A percentile compares a stretch with the other conserved stretches of the same genome.
Evolutionary conservation across 2,329 filamentous ascomycete species (phyloP).

Genomic region (Huntiella moniliformis): DNA sequence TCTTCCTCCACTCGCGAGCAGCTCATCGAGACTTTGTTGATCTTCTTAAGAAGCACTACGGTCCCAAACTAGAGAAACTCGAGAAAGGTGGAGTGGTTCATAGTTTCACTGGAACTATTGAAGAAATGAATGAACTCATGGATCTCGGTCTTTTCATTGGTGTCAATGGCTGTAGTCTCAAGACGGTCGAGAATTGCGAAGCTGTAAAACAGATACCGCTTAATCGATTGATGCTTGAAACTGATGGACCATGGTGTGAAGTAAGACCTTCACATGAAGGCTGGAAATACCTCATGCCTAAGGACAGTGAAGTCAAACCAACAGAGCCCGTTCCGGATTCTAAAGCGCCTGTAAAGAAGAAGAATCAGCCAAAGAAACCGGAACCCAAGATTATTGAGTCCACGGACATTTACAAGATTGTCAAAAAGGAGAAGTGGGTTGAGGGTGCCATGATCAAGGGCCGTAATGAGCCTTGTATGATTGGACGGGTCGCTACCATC

Average conservation of each 20-base stretch:
- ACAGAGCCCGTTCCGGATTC: slow-evolving; percentile 1
- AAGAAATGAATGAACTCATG: slow-evolving; percentile 68
- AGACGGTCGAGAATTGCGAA: slow-evolving; percentile 75
- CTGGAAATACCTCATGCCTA: slow-evolving; percentile 41
- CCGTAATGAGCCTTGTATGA: slow-evolving; percentile 79
- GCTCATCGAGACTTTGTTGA: slow-evolving; percentile 69
- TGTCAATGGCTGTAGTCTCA: slow-evolving; percentile 93
- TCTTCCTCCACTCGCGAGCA: slow-evolving; percentile 84
- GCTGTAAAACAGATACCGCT: slow-evolving; percentile 67
- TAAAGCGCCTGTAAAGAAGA: slow-evolving; percentile 13
- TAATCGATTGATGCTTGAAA: slow-evolving; percentile 77
- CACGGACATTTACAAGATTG: slow-evolving; percentile 54
- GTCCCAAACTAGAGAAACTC: slow-evolving; percentile 41
- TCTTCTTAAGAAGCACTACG: slow-evolving; percentile 42
- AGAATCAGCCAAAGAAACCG: slow-evolving; percentile 23
- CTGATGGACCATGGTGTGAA: slow-evolving; percentile 95
- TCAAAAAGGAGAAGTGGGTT: slow-evolving; percentile 93
- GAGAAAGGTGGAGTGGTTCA: slow-evolving; percentile 73
- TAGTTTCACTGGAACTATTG: slow-evolving; percentile 75
- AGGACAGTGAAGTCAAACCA: slow-evolving; percentile 12
- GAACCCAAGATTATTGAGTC: slow-evolving; percentile 47
- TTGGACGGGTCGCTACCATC: slow-evolving; percentile 71
- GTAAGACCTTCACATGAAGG: slow-evolving; percentile 78
- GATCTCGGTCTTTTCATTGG: slow-evolving; percentile 72
- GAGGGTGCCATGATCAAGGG: slow-evolving; percentile 83